Evolutionary conservation across 1,284 basidiomycete species (phyloP), one percentile per base, ranked within the genome.

Genomic region (Pseudozyma sp.): DNA sequence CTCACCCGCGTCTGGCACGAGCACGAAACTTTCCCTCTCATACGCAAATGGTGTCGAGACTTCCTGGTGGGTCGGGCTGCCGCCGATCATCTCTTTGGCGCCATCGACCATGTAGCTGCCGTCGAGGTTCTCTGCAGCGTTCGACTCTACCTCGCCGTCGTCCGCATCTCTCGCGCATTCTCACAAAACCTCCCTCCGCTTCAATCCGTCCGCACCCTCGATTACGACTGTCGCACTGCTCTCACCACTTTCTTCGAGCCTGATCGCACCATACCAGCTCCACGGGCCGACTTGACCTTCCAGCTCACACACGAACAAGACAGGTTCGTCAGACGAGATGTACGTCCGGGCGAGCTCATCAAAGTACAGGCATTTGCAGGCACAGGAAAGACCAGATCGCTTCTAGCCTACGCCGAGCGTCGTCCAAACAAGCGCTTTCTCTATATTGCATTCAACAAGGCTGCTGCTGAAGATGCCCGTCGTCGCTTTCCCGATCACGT

Each of bases 361-460:
- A 75, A 78, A 45, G 78, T 82, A 16, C 80, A 82, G 49, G 80
- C 80, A 0, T 82, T 75, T 50, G 80, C 80, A 1, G 79, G 79
- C 12, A 82, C 80, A 6, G 80, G 80, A 31, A 82, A 82, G 57
- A 82, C 80, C 6, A 66, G 73, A 25, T 82, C 78, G 19, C 71
- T 82, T 4, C 59, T 77, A 14, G 78, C 78, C 35, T 80, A 78
- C 39, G 77, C 80, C 16, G 53, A 75, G 35, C 59, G 55, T 31
- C 75, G 79, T 7, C 80, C 80, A 1, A 39, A 67, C 36, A 65
- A 76, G 51, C 61, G 70, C 7, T 79, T 82, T 35, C 70, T 82
- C 18, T 82, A 82, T 60, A 71, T 82, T 14, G 78, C 80, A 2
- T 82, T 82, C 62, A 82, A 82, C 59, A 77, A 73, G 18, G 73